These are phyloP conservation scores for Amanita subjunquillea DNA, from an alignment of 768 basidiomycete species.

Conservation along the genomic window DNA sequence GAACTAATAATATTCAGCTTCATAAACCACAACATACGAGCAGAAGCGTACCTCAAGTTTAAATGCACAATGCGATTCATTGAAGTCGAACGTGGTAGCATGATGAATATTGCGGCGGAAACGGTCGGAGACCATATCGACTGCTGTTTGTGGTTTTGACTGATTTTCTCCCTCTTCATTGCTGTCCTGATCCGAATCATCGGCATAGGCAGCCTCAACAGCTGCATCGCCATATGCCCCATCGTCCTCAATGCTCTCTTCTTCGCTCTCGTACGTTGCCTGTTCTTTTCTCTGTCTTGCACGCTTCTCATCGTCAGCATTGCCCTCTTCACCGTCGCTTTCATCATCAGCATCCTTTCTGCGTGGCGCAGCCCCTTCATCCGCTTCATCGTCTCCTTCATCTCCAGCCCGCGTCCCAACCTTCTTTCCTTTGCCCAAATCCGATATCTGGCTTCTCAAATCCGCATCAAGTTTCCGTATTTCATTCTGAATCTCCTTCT, in stretches of 20 bases:
- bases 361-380: slow-evolving; percentile 20
- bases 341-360: slow-evolving; percentile 39
- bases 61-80: slow-evolving; percentile 58
- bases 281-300: slow-evolving; percentile 63
- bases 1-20: slow-evolving; percentile 46
- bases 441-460: slow-evolving; percentile 65
- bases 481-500: slow-evolving; percentile 79
- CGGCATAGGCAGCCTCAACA: slow-evolving; percentile 55
- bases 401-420: slow-evolving; percentile 33
- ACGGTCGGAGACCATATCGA: slow-evolving; percentile 31
- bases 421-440: slow-evolving; percentile 75
- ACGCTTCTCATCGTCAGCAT: slow-evolving; percentile 72
- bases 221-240: slow-evolving; percentile 43
- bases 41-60: slow-evolving; percentile 62
- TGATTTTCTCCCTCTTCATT: not conserved
- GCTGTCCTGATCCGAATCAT: slow-evolving; percentile 24
- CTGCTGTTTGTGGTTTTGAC: slow-evolving; percentile 12
- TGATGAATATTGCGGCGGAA: slow-evolving; percentile 54
- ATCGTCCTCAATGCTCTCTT: slow-evolving; percentile 39
- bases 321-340: slow-evolving; percentile 67
- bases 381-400: slow-evolving; percentile 48
- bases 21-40: not conserved
- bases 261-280: slow-evolving; percentile 68
- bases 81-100: slow-evolving; percentile 68
- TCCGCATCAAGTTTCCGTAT: slow-evolving; percentile 80